phyloP scores from a whole-genome alignment of 129 eudicot species.

The Lactuca saligna region DNA sequence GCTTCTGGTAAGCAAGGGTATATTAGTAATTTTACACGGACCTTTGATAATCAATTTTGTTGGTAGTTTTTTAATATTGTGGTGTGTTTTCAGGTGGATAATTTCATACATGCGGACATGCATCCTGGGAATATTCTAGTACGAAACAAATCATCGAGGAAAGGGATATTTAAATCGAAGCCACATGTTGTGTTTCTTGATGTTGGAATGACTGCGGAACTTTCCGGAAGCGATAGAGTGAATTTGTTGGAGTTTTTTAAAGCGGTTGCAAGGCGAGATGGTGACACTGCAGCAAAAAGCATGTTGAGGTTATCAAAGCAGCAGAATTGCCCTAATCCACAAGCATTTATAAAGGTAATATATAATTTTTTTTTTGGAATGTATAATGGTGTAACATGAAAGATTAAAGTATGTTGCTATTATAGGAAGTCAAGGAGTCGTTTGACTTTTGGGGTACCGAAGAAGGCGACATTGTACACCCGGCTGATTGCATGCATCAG shows the following conservation, averaged over 20 bases:
- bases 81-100: conserved; percentile 62
- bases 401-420: not conserved
- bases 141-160: conserved; percentile 61
- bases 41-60: not conserved
- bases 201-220: conserved; percentile 98
- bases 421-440: conserved; percentile 79
- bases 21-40: not conserved
- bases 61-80: not conserved
- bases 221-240: conserved; percentile 58
- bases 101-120: conserved; percentile 97
- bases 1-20: conserved; percentile 64
- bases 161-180: conserved; percentile 65
- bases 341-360: conserved; percentile 70
- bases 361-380: no score
- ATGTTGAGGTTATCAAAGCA: conserved; percentile 71
- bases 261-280: conserved; percentile 93
- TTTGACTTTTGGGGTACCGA: conserved; percentile 94
- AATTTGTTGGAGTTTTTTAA: conserved; percentile 74
- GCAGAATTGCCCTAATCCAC: conserved; percentile 84
- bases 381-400: no score
- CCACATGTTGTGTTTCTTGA: conserved; percentile 92
- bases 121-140: conserved; percentile 98
- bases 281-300: conserved; percentile 76
- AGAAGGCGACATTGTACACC: conserved; percentile 89
- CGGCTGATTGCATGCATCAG: conserved; percentile 90